Evolutionary conservation across 345 rosid species (phyloP).

Genomic region (Heritiera fomes): DNA sequence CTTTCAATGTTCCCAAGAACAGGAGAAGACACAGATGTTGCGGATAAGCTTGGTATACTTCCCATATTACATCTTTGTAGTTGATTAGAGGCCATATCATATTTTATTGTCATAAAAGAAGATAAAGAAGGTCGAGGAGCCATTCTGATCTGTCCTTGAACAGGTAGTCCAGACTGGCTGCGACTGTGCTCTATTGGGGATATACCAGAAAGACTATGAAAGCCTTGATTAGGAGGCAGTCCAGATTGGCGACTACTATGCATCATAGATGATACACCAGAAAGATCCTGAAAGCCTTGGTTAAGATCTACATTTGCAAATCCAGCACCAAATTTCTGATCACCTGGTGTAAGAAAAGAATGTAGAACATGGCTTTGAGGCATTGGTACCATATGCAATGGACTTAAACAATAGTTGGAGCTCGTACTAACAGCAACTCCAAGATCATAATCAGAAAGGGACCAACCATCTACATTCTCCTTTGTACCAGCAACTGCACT

Average conservation of each 20-base stretch:
- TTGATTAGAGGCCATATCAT: not conserved
- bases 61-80: not conserved
- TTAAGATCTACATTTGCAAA: slow-evolving; percentile 18
- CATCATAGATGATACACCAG: slow-evolving; percentile 16
- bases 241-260: slow-evolving; percentile 19
- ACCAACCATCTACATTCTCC: not conserved
- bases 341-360: slow-evolving; percentile 1
- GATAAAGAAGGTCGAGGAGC: slow-evolving; percentile 16
- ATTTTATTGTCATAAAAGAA: slow-evolving; percentile 13
- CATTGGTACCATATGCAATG: not conserved
- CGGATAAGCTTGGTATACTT: slow-evolving; percentile 11
- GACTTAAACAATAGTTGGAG: slow-evolving; percentile 1
- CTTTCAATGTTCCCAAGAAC: slow-evolving; percentile 11
- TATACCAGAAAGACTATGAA: slow-evolving; percentile 18
- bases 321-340: slow-evolving; percentile 13
- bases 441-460: not conserved
- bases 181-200: slow-evolving; percentile 5
- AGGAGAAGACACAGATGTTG: slow-evolving; percentile 12
- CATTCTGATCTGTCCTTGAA: slow-evolving; percentile 18
- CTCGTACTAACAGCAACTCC: not conserved
- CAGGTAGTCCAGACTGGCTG: not conserved
- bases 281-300: slow-evolving; percentile 17
- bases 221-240: slow-evolving; percentile 11
- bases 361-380: slow-evolving; percentile 11
- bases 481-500: slow-evolving; percentile 5